phyloP scores from a whole-genome alignment of 768 basidiomycete genomes.

The Amanita rimosa region DNA sequence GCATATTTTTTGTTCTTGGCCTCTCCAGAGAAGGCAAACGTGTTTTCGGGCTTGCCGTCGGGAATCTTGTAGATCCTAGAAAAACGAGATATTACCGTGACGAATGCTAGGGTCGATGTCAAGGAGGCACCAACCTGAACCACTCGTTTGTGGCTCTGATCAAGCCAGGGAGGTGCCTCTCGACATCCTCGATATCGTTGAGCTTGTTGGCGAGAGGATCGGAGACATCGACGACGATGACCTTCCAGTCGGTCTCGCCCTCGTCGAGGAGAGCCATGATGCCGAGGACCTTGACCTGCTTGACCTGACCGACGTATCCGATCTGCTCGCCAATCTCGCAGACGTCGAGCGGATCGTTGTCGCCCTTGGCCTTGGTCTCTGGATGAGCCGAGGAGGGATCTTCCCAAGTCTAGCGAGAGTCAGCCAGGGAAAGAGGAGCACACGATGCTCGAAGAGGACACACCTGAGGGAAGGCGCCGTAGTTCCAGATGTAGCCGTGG shows the following conservation, averaged over 20 bases:
- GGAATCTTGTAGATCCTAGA: slow-evolving; percentile 90
- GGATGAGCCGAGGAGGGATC: slow-evolving; percentile 79
- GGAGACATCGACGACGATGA: slow-evolving; percentile 92
- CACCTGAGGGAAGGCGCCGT: slow-evolving; percentile 98
- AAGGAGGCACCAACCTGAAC: slow-evolving; percentile 60
- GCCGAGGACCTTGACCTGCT: slow-evolving; percentile 99
- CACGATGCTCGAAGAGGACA: too few relatives aligned
- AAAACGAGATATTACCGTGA: slow-evolving; percentile 3
- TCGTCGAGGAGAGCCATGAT: slow-evolving; percentile 99
- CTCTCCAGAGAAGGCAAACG: slow-evolving; percentile 98
- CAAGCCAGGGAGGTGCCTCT: slow-evolving; percentile 92
- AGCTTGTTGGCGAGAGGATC: slow-evolving; percentile 94
- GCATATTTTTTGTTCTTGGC: slow-evolving; percentile 99
- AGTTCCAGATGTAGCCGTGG: slow-evolving; percentile 99
- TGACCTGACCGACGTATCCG: slow-evolving; percentile 93
- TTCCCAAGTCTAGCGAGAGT: slow-evolving; percentile 82
- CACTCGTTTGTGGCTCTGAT: slow-evolving; percentile 98
- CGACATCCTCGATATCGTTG: slow-evolving; percentile 99
- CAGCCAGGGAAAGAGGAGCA: neutral
- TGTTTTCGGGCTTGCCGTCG: slow-evolving; percentile 94
- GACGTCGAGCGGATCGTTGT: slow-evolving; percentile 99
- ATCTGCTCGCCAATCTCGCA: slow-evolving; percentile 99
- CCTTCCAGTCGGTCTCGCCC: slow-evolving; percentile 99
- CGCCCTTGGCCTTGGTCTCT: slow-evolving; percentile 98
- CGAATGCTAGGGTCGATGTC: neutral